These are phyloP conservation scores for Hyaloscypha variabilis DNA, from an alignment of 495 filamentous ascomycete species.

Conservation along the genomic window DNA sequence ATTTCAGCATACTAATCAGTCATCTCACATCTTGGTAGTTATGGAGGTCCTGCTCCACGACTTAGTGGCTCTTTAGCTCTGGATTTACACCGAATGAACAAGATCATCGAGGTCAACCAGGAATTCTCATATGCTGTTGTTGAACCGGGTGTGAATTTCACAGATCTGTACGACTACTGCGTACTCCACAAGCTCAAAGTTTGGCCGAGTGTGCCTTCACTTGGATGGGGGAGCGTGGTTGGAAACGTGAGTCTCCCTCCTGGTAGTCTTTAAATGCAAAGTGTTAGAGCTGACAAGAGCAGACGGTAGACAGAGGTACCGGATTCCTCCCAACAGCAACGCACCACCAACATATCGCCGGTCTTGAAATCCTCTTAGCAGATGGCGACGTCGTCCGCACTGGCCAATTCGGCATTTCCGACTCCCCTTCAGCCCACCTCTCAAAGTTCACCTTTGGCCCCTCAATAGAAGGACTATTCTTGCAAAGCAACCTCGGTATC, in stretches of 20 bases:
- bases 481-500: slow-evolving; percentile 50
- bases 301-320: slow-evolving; percentile 34
- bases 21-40: slow-evolving; percentile 35
- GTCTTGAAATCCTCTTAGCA: background rate
- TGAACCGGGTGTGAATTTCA: slow-evolving; percentile 48
- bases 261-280: too few relatives aligned
- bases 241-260: slow-evolving; percentile 34
- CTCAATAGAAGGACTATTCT: slow-evolving; percentile 50
- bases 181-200: slow-evolving; percentile 35
- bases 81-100: slow-evolving; percentile 58
- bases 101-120: slow-evolving; percentile 56
- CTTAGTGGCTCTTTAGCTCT: slow-evolving; percentile 55
- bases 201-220: slow-evolving; percentile 42
- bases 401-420: slow-evolving; percentile 32
- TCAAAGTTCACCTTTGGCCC: slow-evolving; percentile 53
- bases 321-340: slow-evolving; percentile 5
- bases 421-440: slow-evolving; percentile 43
- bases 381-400: slow-evolving; percentile 9
- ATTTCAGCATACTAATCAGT: background rate
- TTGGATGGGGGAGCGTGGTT: slow-evolving; percentile 49
- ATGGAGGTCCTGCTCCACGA: slow-evolving; percentile 58
- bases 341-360: slow-evolving; percentile 1
- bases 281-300: background rate
- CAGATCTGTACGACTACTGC: slow-evolving; percentile 41
- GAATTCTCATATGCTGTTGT: slow-evolving; percentile 57